phyloP scores from a whole-genome alignment of 805 yeast genomes.

The Wickerhamomyces kurtzmanii region DNA sequence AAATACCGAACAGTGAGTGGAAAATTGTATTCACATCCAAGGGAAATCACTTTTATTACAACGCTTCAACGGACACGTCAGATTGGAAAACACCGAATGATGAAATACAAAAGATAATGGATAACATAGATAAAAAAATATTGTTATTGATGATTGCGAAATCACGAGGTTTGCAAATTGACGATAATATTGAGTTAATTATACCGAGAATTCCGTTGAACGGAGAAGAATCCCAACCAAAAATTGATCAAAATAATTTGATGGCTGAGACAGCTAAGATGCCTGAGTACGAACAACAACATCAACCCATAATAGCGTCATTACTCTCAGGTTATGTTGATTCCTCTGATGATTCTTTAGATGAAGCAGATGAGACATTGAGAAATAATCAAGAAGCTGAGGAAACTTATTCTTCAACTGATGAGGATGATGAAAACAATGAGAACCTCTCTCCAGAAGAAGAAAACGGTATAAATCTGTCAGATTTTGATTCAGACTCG shows the following conservation, averaged over 20 bases:
- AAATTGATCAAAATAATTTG: too few relatives aligned
- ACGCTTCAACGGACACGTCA: constrained; percentile 18
- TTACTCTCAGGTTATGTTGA: too few relatives aligned
- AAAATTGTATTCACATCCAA: constrained; percentile 26
- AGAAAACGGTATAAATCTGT: constrained; percentile 12
- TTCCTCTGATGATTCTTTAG: too few relatives aligned
- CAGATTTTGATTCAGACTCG: constrained; percentile 10
- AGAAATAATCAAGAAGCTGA: constrained; percentile 2
- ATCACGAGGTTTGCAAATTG: constrained; percentile 24
- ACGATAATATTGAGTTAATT: too few relatives aligned
- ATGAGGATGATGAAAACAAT: constrained; percentile 3
- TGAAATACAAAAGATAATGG: constrained; percentile 15
- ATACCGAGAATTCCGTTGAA: too few relatives aligned
- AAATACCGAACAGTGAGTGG: constrained; percentile 24
- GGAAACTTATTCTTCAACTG: constrained; percentile 3
- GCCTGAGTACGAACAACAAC: not conserved
- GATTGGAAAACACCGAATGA: constrained; percentile 26
- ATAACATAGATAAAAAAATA: constrained; percentile 15
- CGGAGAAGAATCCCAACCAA: too few relatives aligned
- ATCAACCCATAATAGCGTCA: too few relatives aligned
- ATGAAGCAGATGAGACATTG: constrained; percentile 1
- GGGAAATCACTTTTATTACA: constrained; percentile 33
- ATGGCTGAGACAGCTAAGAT: too few relatives aligned
- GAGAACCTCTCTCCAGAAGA: constrained; percentile 8
- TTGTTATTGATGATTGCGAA: constrained; percentile 24